Evolutionary conservation across 2,329 filamentous ascomycete species (phyloP).

Genomic region (Aciculosporium take): DNA sequence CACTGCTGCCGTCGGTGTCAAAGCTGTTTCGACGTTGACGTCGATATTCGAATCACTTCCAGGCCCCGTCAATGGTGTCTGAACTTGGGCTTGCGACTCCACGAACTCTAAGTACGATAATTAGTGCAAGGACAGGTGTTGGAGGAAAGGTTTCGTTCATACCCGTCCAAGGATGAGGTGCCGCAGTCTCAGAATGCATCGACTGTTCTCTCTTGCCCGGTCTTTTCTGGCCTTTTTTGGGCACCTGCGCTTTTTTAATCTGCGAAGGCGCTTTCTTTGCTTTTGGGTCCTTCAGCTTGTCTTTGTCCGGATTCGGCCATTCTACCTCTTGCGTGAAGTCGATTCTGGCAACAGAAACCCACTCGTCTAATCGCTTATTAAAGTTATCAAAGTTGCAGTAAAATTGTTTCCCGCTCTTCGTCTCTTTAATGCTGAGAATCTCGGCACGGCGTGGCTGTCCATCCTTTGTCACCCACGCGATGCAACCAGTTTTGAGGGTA

Average conservation of each 20-base stretch:
- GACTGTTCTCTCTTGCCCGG: conserved; percentile 41
- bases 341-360: conserved; percentile 70
- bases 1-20: conserved; percentile 28
- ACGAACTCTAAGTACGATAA: conserved; percentile 24
- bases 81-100: conserved; percentile 31
- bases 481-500: conserved; percentile 52
- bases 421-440: conserved; percentile 85
- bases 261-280: conserved; percentile 51
- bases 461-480: conserved; percentile 52
- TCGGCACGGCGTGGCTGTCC: conserved; percentile 82
- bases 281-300: conserved; percentile 60
- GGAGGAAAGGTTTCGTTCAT: conserved; percentile 1
- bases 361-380: conserved; percentile 78
- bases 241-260: conserved; percentile 42
- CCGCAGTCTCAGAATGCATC: conserved; percentile 36
- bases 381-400: conserved; percentile 98
- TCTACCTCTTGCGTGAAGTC: conserved; percentile 86
- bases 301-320: conserved; percentile 86
- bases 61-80: conserved; percentile 26
- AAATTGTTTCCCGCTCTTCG: conserved; percentile 76
- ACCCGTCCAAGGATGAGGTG: conserved; percentile 38
- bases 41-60: conserved; percentile 32
- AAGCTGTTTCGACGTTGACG: conserved; percentile 27
- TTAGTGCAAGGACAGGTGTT: background rate
- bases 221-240: conserved; percentile 46